Percentiles rank a stretch among this genome's conserved stretches.
These are phyloP conservation scores for Bauhinia variegata DNA, from an alignment of 306 rosid genomes.

Conservation along the genomic window DNA sequence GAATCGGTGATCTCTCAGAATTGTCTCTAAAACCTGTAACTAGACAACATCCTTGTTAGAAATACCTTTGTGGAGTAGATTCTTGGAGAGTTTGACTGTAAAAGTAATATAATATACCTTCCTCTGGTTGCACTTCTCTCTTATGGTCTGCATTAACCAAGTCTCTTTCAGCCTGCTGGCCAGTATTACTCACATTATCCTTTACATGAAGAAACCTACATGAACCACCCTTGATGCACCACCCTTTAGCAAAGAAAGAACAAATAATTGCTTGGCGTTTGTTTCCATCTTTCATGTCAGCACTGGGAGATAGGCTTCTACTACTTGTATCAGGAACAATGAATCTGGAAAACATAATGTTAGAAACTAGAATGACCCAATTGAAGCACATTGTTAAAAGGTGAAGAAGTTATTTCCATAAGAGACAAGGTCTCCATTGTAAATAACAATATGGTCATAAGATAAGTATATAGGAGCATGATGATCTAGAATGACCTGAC, in stretches of 20 bases:
- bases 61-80: constrained; percentile 38
- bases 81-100: constrained; percentile 39
- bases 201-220: constrained; percentile 86
- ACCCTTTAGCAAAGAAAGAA: constrained; percentile 82
- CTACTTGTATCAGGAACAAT: constrained; percentile 50
- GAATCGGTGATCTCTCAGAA: constrained; percentile 47
- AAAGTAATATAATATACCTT: constrained; percentile 65
- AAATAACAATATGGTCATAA: constrained; percentile 31
- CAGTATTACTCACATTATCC: constrained; percentile 42
- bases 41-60: constrained; percentile 47
- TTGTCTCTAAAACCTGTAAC: constrained; percentile 56
- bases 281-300: constrained; percentile 55
- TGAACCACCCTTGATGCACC: constrained; percentile 89
- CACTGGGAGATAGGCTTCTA: constrained; percentile 54
- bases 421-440: constrained; percentile 13
- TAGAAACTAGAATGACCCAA: constrained; percentile 43
- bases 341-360: constrained; percentile 55
- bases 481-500: constrained; percentile 48
- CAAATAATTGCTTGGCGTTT: constrained; percentile 62
- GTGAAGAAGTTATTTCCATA: constrained; percentile 35
- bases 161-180: constrained; percentile 57
- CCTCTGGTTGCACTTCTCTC: constrained; percentile 56
- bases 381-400: constrained; percentile 38
- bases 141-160: constrained; percentile 45
- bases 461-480: constrained; percentile 29